Percentiles rank a stretch among this genome's conserved stretches.
phyloP scores from a whole-genome alignment of 176 grass and related monocot species.

The Musa troglodytarum region DNA sequence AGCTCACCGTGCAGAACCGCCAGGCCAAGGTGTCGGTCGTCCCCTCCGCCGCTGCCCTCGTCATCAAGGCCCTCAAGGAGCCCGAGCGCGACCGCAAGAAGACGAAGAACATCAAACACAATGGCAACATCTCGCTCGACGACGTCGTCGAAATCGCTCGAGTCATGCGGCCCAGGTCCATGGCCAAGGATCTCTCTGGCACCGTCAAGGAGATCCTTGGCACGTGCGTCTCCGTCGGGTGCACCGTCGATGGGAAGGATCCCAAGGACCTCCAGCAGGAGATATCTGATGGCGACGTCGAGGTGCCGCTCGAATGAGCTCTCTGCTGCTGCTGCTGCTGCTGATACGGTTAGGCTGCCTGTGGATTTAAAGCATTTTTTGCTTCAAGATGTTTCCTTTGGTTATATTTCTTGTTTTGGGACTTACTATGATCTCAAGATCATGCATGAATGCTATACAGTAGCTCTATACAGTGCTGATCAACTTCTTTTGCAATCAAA shows the following conservation, averaged over 20 bases:
- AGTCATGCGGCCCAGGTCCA: slow-evolving; percentile 45
- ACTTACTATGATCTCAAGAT: too few species aligned
- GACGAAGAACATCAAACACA: slow-evolving; percentile 78
- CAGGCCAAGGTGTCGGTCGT: slow-evolving; percentile 77
- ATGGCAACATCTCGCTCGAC: slow-evolving; percentile 60
- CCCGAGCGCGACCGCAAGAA: slow-evolving; percentile 81
- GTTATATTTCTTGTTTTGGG: too few species aligned
- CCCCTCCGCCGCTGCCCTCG: slow-evolving; percentile 64
- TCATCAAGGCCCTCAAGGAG: slow-evolving; percentile 81
- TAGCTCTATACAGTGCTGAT: too few species aligned
- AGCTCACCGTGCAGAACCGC: slow-evolving; percentile 75
- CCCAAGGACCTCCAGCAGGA: slow-evolving; percentile 68
- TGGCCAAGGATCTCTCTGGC: slow-evolving; percentile 53
- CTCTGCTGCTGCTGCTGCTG: too few species aligned
- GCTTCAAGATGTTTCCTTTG: too few species aligned
- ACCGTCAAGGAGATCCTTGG: slow-evolving; percentile 63
- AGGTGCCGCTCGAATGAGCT: slow-evolving; percentile 15
- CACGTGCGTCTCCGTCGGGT: slow-evolving; percentile 54
- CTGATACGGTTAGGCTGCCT: too few species aligned
- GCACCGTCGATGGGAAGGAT: slow-evolving; percentile 63
- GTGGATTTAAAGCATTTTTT: too few species aligned
- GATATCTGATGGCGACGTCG: slow-evolving; percentile 51
- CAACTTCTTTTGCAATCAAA: too few species aligned
- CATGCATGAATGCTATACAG: too few species aligned
- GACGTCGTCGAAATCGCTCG: slow-evolving; percentile 56